Evolutionary conservation across 257 asterid species (phyloP), one percentile per base, ranked within the genome.

Genomic region (Sherardia arvensis): DNA sequence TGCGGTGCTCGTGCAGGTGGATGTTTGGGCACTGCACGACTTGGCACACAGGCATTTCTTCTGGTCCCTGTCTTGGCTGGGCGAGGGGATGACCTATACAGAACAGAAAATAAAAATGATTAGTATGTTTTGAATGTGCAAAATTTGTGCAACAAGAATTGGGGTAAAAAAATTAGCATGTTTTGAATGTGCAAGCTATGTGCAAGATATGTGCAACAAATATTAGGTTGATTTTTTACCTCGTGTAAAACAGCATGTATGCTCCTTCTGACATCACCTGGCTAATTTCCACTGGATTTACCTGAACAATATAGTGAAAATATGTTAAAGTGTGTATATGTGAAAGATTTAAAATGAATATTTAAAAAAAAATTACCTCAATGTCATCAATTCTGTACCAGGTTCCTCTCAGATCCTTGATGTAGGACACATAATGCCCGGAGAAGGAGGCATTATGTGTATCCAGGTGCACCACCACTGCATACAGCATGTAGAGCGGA

Each of bases 201-300:
- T n/a, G n/a, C n/a, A n/a, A n/a, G n/a, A 3, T 33, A 17, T 4
- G 7, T 10, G 5, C 5, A 53, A 53, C 36, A 8, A 8, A 12
- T 14, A 25, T 1, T 61, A 2, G 21, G 40, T n/a, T n/a, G n/a
- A n/a, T n/a, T n/a, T n/a, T n/a, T 71, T 81, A 85, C 97, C 97
- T 83, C 88, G 73, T 78, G 83, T 90, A 90, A 80, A 87, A 90
- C 66, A 90, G 76, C 72, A 87, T 90, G 71, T 90, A 90, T 28
- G 97, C 97, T 61, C 94, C 92, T 83, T 83, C 86, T 0, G 87
- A 79, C 90, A 90, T 80, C 71, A 90, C 96, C 72, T 80, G 90
- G 77, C 72, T 78, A 81, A 76, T 69, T n/a, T 76, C 78, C 7
- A 85, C 95, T 7, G 80, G 85, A 65, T 78, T 82, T 66, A 90